Conservation (phyloP, 805 yeast species). For the Ogataea henricii region DNA sequence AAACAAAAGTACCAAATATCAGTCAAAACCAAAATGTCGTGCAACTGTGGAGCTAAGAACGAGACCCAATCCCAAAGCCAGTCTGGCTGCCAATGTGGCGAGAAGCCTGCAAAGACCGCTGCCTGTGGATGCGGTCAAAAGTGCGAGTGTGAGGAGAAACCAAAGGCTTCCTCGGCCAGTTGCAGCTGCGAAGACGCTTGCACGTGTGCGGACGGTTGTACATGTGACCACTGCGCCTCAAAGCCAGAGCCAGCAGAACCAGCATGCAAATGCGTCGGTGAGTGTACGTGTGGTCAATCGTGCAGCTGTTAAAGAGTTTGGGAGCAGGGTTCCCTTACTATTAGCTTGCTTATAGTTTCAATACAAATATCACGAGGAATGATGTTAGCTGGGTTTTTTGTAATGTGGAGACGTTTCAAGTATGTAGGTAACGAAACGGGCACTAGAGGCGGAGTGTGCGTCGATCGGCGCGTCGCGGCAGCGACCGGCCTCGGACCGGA, state of each 20-base stretch:
- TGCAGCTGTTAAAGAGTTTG: conserved; percentile 1
- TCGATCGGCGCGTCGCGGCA: conserved; percentile 6
- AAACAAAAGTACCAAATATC: too few species aligned
- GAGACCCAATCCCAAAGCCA: too few species aligned
- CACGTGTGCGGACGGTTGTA: conserved; percentile 16
- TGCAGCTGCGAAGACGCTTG: conserved; percentile 10
- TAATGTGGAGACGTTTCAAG: too few species aligned
- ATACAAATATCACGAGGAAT: too few species aligned
- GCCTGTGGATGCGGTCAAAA: conserved; percentile 9
- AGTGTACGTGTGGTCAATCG: conserved; percentile 8
- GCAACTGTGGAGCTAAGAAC: conserved; percentile 9
- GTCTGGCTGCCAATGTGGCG: conserved; percentile 10
- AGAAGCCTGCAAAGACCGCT: not conserved
- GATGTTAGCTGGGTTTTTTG: too few species aligned
- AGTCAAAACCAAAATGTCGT: conserved; percentile 9
- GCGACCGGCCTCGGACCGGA: conserved; percentile 3
- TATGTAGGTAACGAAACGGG: too few species aligned
- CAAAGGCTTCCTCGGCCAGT: too few species aligned
- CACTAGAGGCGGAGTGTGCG: too few species aligned
- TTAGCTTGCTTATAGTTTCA: too few species aligned
- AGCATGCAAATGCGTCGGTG: conserved; percentile 12
- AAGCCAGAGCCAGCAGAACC: too few species aligned
- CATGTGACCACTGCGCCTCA: conserved; percentile 10
- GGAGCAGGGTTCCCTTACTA: too few species aligned
- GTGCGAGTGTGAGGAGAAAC: conserved; percentile 14